Evolutionary conservation across 441 rosid genomes (phyloP).

Genomic region (Dalechampia spathulata): DNA sequence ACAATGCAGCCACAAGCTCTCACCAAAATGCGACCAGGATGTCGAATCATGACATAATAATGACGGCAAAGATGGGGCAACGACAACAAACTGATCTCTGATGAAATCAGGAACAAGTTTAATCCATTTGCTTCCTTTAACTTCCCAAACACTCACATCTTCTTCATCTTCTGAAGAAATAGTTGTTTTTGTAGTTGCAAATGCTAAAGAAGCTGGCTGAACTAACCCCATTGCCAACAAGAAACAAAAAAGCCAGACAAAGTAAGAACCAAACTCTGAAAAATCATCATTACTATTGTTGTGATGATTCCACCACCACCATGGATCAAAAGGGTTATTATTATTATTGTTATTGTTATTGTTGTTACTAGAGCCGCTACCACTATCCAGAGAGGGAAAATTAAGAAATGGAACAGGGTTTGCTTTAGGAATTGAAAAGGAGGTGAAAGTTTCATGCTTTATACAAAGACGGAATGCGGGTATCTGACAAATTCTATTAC

Average conservation of each 20-base stretch:
- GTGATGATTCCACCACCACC: constrained; percentile 28
- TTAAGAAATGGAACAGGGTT: constrained; percentile 1
- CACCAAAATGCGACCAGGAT: constrained; percentile 22
- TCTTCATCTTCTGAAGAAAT: constrained; percentile 18
- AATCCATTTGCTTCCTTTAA: constrained; percentile 63
- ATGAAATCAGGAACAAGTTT: constrained; percentile 45
- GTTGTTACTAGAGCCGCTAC: constrained; percentile 19
- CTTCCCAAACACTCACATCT: constrained; percentile 56
- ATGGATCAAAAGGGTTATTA: constrained; percentile 25
- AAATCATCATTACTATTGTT: constrained; percentile 25
- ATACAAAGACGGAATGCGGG: neutral
- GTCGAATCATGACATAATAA: neutral
- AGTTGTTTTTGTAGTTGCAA: constrained; percentile 21
- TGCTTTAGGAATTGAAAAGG: neutral
- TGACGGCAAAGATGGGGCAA: constrained; percentile 15
- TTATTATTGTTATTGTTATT: constrained; percentile 31
- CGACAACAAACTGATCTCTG: constrained; percentile 44
- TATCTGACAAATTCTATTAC: neutral
- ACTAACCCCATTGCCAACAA: constrained; percentile 20
- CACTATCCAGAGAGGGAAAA: constrained; percentile 9
- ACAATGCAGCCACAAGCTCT: constrained; percentile 36
- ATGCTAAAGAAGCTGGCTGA: constrained; percentile 39
- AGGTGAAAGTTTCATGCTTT: neutral
- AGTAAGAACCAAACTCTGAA: constrained; percentile 10
- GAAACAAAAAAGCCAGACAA: constrained; percentile 26